Conservation (phyloP, 352 stramenopile species). For the Globisporangium alternatum region DNA sequence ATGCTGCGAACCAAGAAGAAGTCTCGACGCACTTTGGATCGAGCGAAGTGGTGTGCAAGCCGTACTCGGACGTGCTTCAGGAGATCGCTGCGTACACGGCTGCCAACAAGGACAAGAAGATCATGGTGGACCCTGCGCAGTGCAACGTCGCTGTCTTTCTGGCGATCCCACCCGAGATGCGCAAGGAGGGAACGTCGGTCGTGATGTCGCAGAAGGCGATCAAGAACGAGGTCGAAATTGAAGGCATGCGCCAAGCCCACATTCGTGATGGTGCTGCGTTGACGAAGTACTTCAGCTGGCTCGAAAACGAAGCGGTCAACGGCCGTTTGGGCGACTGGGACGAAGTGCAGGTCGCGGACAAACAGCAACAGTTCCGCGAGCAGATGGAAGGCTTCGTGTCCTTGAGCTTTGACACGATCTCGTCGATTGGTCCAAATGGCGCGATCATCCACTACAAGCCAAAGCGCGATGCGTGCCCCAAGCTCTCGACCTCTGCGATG, state of each 20-base stretch:
- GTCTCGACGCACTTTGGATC: slow-evolving; percentile 43
- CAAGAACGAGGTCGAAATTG: slow-evolving; percentile 95
- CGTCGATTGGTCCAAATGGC: slow-evolving; percentile 94
- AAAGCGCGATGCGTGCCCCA: slow-evolving; percentile 71
- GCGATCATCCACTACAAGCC: slow-evolving; percentile 96
- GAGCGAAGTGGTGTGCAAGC: slow-evolving; percentile 60
- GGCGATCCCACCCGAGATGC: slow-evolving; percentile 63
- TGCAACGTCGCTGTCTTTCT: slow-evolving; percentile 86
- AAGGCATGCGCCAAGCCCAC: slow-evolving; percentile 93
- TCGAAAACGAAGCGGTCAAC: slow-evolving; percentile 72
- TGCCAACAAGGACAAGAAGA: slow-evolving; percentile 51
- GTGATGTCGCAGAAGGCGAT: slow-evolving; percentile 88
- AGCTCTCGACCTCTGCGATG: slow-evolving; percentile 91
- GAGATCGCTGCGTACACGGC: slow-evolving; percentile 46
- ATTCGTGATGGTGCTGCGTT: slow-evolving; percentile 95
- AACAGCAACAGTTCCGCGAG: slow-evolving; percentile 87
- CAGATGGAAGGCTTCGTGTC: slow-evolving; percentile 89
- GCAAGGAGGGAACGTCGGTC: slow-evolving; percentile 73
- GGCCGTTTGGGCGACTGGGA: slow-evolving; percentile 59
- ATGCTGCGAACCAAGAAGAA: slow-evolving; percentile 71
- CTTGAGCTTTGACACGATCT: slow-evolving; percentile 98
- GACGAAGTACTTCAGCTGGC: slow-evolving; percentile 93
- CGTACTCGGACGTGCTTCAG: slow-evolving; percentile 49
- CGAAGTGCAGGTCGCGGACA: slow-evolving; percentile 88
- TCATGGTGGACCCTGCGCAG: slow-evolving; percentile 76